Evolutionary conservation across 768 basidiomycete genomes (phyloP).

Genomic region (Suillus clintonianus): DNA sequence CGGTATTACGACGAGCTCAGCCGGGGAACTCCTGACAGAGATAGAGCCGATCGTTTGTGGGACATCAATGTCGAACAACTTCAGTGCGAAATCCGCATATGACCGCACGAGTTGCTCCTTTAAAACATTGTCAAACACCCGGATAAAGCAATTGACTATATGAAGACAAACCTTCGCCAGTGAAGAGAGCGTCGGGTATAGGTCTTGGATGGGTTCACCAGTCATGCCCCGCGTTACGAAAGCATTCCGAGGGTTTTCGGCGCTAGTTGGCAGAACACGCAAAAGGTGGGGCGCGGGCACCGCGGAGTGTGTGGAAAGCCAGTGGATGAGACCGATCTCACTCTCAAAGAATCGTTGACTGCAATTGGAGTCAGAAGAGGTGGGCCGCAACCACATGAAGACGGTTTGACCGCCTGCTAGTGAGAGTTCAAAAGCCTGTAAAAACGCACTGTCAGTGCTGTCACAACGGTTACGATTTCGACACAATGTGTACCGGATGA

Average conservation of each 20-base stretch:
- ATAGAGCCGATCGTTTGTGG: constrained; percentile 7
- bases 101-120: constrained; percentile 11
- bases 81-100: constrained; percentile 12
- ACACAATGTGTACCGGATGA: not conserved
- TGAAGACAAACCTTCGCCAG: constrained; percentile 1
- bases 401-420: not conserved
- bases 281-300: constrained; percentile 4
- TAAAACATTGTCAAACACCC: not conserved
- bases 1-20: constrained; percentile 4
- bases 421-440: constrained; percentile 8
- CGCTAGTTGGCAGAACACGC: not conserved
- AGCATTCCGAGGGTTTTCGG: not conserved
- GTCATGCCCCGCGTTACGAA: constrained; percentile 1
- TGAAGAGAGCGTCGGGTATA: constrained; percentile 2
- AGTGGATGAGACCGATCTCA: not conserved
- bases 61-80: constrained; percentile 6
- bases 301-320: constrained; percentile 1
- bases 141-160: not conserved
- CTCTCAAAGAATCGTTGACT: constrained; percentile 1
- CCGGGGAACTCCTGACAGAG: not conserved
- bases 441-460: not conserved
- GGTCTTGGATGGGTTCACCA: not conserved
- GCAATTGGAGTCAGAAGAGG: not conserved
- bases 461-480: not conserved
- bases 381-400: constrained; percentile 4